Evolutionary conservation across 2,329 filamentous ascomycete species (phyloP).

Genomic region (Stagonosporopsis rhizophila): DNA sequence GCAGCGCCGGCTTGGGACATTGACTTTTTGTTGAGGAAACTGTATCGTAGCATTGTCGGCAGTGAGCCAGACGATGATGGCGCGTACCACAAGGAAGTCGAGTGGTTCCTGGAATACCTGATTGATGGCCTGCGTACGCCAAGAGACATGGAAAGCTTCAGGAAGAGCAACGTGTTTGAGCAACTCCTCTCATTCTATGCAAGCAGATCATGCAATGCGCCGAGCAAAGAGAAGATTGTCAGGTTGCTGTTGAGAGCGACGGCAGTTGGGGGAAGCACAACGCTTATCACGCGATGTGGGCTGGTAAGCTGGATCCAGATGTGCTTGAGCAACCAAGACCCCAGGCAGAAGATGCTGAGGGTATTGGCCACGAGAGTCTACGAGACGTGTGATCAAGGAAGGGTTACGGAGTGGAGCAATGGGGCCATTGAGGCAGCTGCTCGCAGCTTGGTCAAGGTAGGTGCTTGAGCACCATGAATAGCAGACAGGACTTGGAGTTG

Average conservation of each 20-base stretch:
- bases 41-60: slow-evolving; percentile 75
- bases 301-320: slow-evolving; percentile 76
- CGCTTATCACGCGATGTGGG: slow-evolving; percentile 79
- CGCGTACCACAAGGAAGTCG: slow-evolving; percentile 70
- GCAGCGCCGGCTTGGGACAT: slow-evolving; percentile 77
- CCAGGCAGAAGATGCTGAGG: slow-evolving; percentile 60
- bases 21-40: slow-evolving; percentile 63
- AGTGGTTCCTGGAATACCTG: slow-evolving; percentile 76
- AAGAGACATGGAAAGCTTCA: slow-evolving; percentile 66
- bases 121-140: slow-evolving; percentile 69
- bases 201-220: slow-evolving; percentile 68
- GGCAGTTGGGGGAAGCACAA: slow-evolving; percentile 76
- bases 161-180: slow-evolving; percentile 73
- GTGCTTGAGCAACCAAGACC: slow-evolving; percentile 58
- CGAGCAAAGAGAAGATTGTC: slow-evolving; percentile 68
- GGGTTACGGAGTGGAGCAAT: slow-evolving; percentile 71
- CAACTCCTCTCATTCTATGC: slow-evolving; percentile 73
- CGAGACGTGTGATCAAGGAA: slow-evolving; percentile 71
- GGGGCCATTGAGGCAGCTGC: slow-evolving; percentile 34
- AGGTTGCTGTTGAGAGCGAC: slow-evolving; percentile 70
- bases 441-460: slow-evolving; percentile 17
- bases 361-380: slow-evolving; percentile 66
- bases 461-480: slow-evolving; percentile 3
- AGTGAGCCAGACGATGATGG: slow-evolving; percentile 78
- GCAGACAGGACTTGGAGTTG: slow-evolving; percentile 1